These are phyloP conservation scores for Ilex paraguariensis DNA, from an alignment of 305 asterid genomes.

Conservation along the genomic window DNA sequence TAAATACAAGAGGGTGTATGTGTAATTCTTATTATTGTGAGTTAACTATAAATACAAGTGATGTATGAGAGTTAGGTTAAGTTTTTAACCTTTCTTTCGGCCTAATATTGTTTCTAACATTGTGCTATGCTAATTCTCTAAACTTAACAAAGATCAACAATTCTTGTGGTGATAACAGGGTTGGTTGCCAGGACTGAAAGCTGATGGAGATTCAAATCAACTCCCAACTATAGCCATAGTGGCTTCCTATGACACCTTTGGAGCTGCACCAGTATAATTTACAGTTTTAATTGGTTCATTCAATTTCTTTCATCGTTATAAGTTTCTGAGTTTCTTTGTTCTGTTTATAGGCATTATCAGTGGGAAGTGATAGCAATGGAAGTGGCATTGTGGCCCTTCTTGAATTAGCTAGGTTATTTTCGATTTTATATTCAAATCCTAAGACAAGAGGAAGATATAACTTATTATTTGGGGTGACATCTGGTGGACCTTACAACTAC, in stretches of 20 bases:
- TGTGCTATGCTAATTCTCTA: no score
- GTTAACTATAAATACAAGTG: no score
- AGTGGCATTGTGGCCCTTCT: conserved; percentile 93
- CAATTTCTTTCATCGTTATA: not conserved
- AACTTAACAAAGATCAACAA: no score
- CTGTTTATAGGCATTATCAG: conserved; percentile 64
- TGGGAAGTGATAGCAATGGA: conserved; percentile 96
- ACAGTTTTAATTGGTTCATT: conserved; percentile 2
- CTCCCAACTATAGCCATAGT: conserved; percentile 89
- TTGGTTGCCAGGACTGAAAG: conserved; percentile 30
- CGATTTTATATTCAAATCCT: conserved; percentile 82
- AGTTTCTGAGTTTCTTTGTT: not conserved
- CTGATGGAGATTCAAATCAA: conserved; percentile 72
- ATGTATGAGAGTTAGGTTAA: no score
- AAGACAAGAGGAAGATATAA: conserved; percentile 92
- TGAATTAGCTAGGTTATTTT: conserved; percentile 90
- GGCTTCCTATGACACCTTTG: conserved; percentile 59
- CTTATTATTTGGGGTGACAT: conserved; percentile 78
- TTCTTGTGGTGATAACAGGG: not conserved
- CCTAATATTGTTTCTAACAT: no score
- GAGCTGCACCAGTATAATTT: conserved; percentile 55
- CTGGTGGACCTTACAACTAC: conserved; percentile 98
- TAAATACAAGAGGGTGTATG: no score
- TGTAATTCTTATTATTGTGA: no score
- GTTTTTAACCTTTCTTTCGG: no score